Conservation (phyloP, 2,329 filamentous ascomycete genomes). For the Dactylellina leptospora region DNA sequence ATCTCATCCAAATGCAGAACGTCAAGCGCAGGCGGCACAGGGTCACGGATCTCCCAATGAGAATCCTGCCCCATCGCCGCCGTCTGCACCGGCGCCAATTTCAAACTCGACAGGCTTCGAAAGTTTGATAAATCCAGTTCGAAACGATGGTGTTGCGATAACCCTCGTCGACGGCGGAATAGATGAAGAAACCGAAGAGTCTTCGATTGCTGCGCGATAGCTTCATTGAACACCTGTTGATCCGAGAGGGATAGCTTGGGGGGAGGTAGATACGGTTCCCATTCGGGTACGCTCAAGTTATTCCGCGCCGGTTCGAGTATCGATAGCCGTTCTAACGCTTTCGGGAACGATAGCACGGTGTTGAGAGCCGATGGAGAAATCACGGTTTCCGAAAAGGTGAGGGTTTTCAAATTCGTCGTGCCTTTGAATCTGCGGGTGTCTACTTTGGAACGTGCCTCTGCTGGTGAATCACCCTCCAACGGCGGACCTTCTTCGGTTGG, state of each 20-base stretch:
- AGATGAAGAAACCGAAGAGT: not conserved
- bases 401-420: constrained; percentile 2
- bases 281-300: not conserved
- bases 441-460: not conserved
- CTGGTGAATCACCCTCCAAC: not conserved
- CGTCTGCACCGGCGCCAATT: not conserved
- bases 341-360: constrained; percentile 6
- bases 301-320: not conserved
- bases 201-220: not conserved
- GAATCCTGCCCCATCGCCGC: not conserved
- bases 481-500: not conserved
- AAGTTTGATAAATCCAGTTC: not conserved
- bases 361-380: not conserved
- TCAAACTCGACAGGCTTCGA: not conserved
- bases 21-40: constrained; percentile 3
- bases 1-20: not conserved
- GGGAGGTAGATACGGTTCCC: not conserved
- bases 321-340: not conserved
- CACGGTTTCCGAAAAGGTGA: constrained; percentile 1
- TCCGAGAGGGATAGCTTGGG: not conserved
- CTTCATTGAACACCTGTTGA: not conserved
- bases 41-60: constrained; percentile 8
- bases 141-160: not conserved
- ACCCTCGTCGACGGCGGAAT: not conserved
- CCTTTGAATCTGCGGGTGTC: not conserved